Base-by-base conservation (phyloP, 768 basidiomycete species). In the Rhodotorula diobovata region DNA sequence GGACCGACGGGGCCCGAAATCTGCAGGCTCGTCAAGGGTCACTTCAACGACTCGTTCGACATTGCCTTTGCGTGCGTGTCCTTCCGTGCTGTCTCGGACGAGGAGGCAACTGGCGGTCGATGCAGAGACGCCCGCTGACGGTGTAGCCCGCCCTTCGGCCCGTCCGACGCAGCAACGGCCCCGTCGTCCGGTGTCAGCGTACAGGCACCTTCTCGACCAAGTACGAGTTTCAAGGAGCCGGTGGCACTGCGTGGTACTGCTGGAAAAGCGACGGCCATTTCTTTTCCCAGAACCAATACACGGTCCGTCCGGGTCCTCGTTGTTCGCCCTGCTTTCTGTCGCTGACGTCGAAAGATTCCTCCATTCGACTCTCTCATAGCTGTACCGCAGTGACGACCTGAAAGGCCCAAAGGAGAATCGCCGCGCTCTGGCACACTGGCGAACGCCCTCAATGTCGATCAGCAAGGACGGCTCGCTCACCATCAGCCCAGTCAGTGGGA, bases 401-500 rank as follows among this genome's bases (percentile, higher is more conserved):
- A 23, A 55, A 2, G 21, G 30, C 1, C 41, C 63, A 4, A 54
- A 45, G 41, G 63, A 63, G 39, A 39, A 41, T 37, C 37, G 62
- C 8, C 39, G 7, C 4, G 8, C 30, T 0, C n/a, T 63, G 30
- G 62, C 62, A 21, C 62, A 54, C 51, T 63, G 62, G 62, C 2
- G 62, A 2, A 63, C 62, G 37, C 30, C 51, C 18, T 1, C 15
- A 5, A 25, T 43, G 3, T 1, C 53, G 18, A 3, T 63, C 37
- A 30, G 11, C 23, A 63, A 63, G 51, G 50, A 53, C 39, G 62
- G 62, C 1, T 20, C 28, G 16, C 51, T 63, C 4, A 15, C 16
- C 9, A 63, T 63, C 21, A 28, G 25, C 23, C 62, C 62, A 28
- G 61, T 62, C n/a, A n/a, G n/a, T n/a, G n/a, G n/a, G n/a, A n/a